Evolutionary conservation across 495 filamentous ascomycete genomes (phyloP).

Genomic region (Lophiostoma macrostomum): DNA sequence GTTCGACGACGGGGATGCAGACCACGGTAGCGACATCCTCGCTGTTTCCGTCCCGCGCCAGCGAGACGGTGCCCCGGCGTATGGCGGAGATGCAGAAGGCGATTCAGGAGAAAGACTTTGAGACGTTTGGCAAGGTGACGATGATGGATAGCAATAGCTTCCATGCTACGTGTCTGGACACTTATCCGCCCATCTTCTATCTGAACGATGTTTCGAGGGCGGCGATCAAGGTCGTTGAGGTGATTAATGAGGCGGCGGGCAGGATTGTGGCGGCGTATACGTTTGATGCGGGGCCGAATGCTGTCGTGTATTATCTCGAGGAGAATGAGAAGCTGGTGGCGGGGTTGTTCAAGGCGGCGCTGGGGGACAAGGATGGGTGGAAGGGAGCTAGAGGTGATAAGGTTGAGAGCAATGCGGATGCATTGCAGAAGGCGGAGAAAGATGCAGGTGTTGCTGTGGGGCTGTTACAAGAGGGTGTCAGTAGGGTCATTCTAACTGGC

Average conservation of each 20-base stretch:
- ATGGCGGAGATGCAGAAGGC: constrained; percentile 88
- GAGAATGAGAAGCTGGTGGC: constrained; percentile 67
- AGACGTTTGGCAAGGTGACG: constrained; percentile 79
- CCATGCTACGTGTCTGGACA: constrained; percentile 92
- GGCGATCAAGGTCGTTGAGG: constrained; percentile 81
- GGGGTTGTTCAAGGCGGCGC: constrained; percentile 61
- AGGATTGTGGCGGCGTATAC: constrained; percentile 86
- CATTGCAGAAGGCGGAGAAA: constrained; percentile 44
- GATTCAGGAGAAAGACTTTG: constrained; percentile 73
- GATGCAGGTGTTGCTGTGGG: constrained; percentile 47
- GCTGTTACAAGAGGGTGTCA: constrained; percentile 72
- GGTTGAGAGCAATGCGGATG: constrained; percentile 52
- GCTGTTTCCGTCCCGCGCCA: constrained; percentile 71
- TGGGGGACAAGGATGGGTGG: constrained; percentile 48
- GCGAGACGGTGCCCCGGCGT: constrained; percentile 70
- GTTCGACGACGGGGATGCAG: constrained; percentile 91
- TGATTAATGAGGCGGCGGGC: constrained; percentile 68
- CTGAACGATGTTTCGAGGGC: constrained; percentile 88
- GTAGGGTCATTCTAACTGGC: constrained; percentile 81
- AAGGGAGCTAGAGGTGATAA: constrained; percentile 48
- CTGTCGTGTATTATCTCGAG: constrained; percentile 89
- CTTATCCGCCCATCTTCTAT: constrained; percentile 95
- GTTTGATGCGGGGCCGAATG: constrained; percentile 96
- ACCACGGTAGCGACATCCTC: constrained; percentile 83
- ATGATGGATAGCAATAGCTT: constrained; percentile 97